Base-by-base conservation (phyloP, 805 yeast genomes). In the Yarrowia divulgata region DNA sequence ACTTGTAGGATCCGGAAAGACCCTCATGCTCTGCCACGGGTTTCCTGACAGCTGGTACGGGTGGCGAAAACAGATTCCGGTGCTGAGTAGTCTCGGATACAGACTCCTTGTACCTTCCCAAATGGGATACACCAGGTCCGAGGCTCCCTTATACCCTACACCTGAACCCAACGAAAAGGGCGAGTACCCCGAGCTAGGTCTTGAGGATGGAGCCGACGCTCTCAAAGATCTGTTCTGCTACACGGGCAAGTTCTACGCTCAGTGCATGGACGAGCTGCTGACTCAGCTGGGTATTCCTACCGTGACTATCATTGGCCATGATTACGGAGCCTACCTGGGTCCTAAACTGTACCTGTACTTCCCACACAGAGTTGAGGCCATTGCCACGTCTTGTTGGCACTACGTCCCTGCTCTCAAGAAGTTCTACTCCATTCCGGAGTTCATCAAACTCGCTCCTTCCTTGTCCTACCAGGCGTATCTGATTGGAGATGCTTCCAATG, bases 11-110 rank as follows among this genome's bases (percentile, higher is more conserved):
- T 8, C 50, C 18, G 68, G 57, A 23, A 46, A 40, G 48, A 49
- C 57, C 23, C 68, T 67, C 5, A 9, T 67, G 19, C 64, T 67
- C 8, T 55, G 40, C 40, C 69, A 67, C n/a, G 69, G 69, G 6
- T 67, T 67, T 29, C 69, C 69, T 13, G 69, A 67, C 14, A 39
- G 50, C 12, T 67, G 69, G 69, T 67, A 55, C 19, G 69, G 69
- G 3, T 67, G 67, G 64, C 32, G 69, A 58, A 34, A 43, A 23
- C 69, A 67, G 68, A 57, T 67, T 42, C 67, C 49, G 8, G 42
- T 19, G 14, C 54, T 67, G 2, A 14, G 52, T 9, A 35, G 18
- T 3, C 68, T 67, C 9, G 69, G 69, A 8, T 67, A 67, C 52
- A 16, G 69, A 29, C 42, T 57, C 6, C 16, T 67, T 8, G 67